Conservation (phyloP, 192 early-diverging fungal species). For the Umbelopsis sp. region DNA sequence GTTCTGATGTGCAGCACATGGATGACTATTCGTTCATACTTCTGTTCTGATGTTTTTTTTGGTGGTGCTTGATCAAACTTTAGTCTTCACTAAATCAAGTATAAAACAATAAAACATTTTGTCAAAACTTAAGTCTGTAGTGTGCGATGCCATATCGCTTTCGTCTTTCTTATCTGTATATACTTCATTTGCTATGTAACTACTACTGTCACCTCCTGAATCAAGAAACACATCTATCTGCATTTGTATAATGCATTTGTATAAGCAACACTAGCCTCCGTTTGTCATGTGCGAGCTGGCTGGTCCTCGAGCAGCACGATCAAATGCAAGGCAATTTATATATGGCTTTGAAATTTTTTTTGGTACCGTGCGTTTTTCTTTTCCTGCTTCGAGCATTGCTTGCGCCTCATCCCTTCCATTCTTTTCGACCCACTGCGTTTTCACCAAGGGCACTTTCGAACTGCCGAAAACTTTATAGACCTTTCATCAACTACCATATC, state of each 20-base stretch:
- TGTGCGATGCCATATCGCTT: too few relatives aligned
- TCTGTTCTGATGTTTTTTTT: conserved; percentile 15
- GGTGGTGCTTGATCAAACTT: conserved; percentile 13
- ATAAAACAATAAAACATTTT: conserved; percentile 22
- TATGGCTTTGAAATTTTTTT: too few relatives aligned
- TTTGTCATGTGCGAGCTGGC: too few relatives aligned
- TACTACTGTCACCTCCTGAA: too few relatives aligned
- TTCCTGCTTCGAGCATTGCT: neutral
- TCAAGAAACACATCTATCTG: too few relatives aligned
- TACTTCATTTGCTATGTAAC: too few relatives aligned
- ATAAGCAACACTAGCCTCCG: too few relatives aligned
- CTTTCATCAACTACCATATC: neutral
- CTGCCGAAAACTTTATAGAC: neutral
- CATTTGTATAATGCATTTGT: too few relatives aligned
- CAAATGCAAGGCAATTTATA: too few relatives aligned
- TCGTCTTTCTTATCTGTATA: too few relatives aligned
- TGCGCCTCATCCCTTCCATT: conserved; percentile 6
- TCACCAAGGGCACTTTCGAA: neutral
- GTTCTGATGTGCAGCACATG: conserved; percentile 4
- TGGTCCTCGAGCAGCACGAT: too few relatives aligned
- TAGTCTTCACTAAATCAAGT: conserved; percentile 17
- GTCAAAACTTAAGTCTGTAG: neutral
- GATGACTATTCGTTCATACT: neutral
- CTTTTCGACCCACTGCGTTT: neutral
- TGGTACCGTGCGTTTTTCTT: neutral